Evolutionary conservation across 768 basidiomycete genomes (phyloP), one percentile per base, ranked within the genome.

Genomic region (Cystobasidium ongulense): DNA sequence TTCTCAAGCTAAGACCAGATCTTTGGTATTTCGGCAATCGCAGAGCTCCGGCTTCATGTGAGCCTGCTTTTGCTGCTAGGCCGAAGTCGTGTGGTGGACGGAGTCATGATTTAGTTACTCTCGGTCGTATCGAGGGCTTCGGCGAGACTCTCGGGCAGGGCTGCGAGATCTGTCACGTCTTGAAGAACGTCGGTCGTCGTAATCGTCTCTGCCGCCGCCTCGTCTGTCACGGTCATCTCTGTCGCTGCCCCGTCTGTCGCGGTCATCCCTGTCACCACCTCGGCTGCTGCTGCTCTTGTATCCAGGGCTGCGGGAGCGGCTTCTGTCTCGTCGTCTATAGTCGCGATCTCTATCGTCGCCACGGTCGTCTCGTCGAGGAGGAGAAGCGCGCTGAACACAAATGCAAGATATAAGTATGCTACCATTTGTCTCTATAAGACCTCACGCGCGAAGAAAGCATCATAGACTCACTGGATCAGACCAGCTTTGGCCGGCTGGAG

Each of bases 401-500:
- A 61, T 18, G 36, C 63, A 36, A 29, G 35, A 64, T 21, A 29
- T n/a, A n/a, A n/a, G n/a, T n/a, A n/a, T n/a, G n/a, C n/a, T 46
- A 13, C 13, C 13, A 13, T 46, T n/a, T 46, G 13, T 46, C 13
- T 46, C 43, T n/a, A 13, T 13, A n/a, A 46, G 13, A 46, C 43
- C n/a, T 13, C 43, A 46, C 13, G 43, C 13, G 43, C 13, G 43
- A 13, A 13, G 8, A 39, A 64, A 13, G 8, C 18, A 8, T 27
- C n/a, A 7, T 18, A 39, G 52, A 64, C 67, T 46, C 62, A 75
- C 66, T 31, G 63, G 72, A 35, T 68, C 36, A 25, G 59, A 72
- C 57, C 57, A 75, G 36, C 72, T 39, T 46, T 73, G 52, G 46
- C 75, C 57, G 41, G 74, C 29, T 36, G 64, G 54, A 46, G 46